Evolutionary conservation across 371 early-diverging fungal genomes (phyloP), one percentile per base, ranked within the genome.

Genomic region (Massospora cicadina): DNA sequence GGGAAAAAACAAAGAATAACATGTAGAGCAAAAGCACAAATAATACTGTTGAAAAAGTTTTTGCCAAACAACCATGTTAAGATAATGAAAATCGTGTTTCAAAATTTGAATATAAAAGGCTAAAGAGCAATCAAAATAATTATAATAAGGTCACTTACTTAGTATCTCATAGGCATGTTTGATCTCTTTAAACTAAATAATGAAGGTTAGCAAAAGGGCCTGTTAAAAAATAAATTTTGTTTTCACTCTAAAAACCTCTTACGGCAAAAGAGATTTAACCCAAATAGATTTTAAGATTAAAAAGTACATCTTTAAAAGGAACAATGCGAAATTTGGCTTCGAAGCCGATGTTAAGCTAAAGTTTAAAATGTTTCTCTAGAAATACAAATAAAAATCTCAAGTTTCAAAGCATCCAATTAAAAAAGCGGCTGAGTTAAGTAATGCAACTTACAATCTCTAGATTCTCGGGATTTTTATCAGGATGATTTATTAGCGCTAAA

Each of bases 101-200:
- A n/a, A n/a, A n/a, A n/a, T n/a, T n/a, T n/a, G n/a, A n/a, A n/a
- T n/a, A n/a, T n/a, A n/a, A n/a, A n/a, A n/a, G n/a, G n/a, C n/a
- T n/a, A n/a, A n/a, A n/a, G n/a, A n/a, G n/a, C n/a, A n/a, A n/a
- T n/a, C n/a, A n/a, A n/a, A n/a, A n/a, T n/a, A n/a, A n/a, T n/a
- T n/a, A n/a, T n/a, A n/a, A n/a, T n/a, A n/a, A n/a, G n/a, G 31
- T 29, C 21, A 3, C 69, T 55, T 71, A 73, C 76, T 69, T 30
- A 88, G 73, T 55, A 87, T 81, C 66, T 87, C 87, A 71, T 91
- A 93, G 33, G 93, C 93, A 63, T 81, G 79, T 64, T 83, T 83
- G 60, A 91, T 86, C 25, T 76, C 81, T 69, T 85, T 82, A 71
- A 90, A 90, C 81, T 84, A 69, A 12, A 32, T 23, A 55, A 32